These are phyloP conservation scores for Serendipita sp. DNA, from an alignment of 768 basidiomycete species.

Conservation along the genomic window DNA sequence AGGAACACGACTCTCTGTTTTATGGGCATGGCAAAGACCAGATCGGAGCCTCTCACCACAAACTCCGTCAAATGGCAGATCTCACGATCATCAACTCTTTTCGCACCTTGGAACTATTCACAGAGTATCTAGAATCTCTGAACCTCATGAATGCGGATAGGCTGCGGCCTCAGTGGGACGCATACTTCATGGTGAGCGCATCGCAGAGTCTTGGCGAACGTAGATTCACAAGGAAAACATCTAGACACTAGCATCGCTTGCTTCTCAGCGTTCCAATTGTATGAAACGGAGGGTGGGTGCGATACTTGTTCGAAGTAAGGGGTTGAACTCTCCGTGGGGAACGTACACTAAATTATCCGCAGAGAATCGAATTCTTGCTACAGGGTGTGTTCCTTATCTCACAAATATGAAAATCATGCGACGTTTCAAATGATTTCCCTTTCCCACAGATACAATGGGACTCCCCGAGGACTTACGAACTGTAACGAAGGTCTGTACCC, in stretches of 20 bases:
- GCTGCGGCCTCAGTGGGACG: slow-evolving; percentile 82
- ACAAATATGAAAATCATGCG: neutral
- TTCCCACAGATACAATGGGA: slow-evolving; percentile 72
- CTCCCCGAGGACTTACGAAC: slow-evolving; percentile 75
- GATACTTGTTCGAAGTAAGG: slow-evolving; percentile 57
- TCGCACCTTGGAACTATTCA: slow-evolving; percentile 32
- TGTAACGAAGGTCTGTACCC: slow-evolving; percentile 47
- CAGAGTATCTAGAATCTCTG: slow-evolving; percentile 46
- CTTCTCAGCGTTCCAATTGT: slow-evolving; percentile 81
- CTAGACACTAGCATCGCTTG: slow-evolving; percentile 77
- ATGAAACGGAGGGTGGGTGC: slow-evolving; percentile 97
- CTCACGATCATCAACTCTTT: slow-evolving; percentile 55
- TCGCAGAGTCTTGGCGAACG: neutral
- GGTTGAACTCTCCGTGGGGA: slow-evolving; percentile 22
- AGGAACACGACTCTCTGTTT: slow-evolving; percentile 47
- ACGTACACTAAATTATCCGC: slow-evolving; percentile 13
- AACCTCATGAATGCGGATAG: slow-evolving; percentile 58
- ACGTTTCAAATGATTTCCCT: neutral
- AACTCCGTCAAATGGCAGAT: slow-evolving; percentile 34
- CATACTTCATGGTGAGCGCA: slow-evolving; percentile 78
- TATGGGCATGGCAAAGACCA: slow-evolving; percentile 30
- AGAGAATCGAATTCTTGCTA: slow-evolving; percentile 56
- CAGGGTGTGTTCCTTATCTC: slow-evolving; percentile 38
- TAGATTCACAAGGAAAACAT: neutral
- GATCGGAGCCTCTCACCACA: slow-evolving; percentile 13